Percentiles rank a stretch among this genome's conserved stretches.
Evolutionary conservation across 495 filamentous ascomycete species (phyloP).

Genomic region (Penicillium turbatum): DNA sequence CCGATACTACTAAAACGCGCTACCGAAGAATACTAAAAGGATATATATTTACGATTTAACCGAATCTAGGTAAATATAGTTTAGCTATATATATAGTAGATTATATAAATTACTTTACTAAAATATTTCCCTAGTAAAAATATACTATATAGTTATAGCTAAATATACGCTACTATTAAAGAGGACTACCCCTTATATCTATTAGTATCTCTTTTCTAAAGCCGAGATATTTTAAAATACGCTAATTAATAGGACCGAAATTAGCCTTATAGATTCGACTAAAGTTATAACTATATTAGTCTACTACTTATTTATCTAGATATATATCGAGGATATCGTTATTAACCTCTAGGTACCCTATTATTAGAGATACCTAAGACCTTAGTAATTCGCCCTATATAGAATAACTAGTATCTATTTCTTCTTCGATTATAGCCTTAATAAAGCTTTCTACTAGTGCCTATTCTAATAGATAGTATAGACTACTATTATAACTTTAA

Average conservation of each 20-base stretch:
- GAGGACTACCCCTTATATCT: constrained; percentile 20
- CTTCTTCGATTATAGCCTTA: background rate
- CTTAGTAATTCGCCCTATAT: background rate
- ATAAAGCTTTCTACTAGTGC: background rate
- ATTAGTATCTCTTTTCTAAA: constrained; percentile 21
- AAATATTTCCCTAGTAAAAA: background rate
- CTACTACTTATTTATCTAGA: constrained; percentile 17
- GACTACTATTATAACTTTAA: background rate
- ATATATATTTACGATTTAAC: background rate
- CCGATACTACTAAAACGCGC: background rate
- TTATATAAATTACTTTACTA: background rate
- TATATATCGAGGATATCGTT: constrained; percentile 16
- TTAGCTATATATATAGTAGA: background rate
- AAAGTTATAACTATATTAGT: constrained; percentile 15
- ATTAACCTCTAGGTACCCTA: background rate
- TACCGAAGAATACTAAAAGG: background rate
- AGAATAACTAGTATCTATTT: background rate
- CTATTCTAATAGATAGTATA: background rate
- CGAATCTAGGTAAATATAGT: background rate
- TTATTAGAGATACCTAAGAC: background rate
- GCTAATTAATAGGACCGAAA: constrained; percentile 18
- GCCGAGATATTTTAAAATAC: constrained; percentile 19
- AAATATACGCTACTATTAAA: constrained; percentile 4
- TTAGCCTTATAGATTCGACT: constrained; percentile 2
- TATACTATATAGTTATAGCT: background rate